Evolutionary conservation across 176 grass and related monocot genomes (phyloP).

Genomic region (Puccinellia tenuiflora): DNA sequence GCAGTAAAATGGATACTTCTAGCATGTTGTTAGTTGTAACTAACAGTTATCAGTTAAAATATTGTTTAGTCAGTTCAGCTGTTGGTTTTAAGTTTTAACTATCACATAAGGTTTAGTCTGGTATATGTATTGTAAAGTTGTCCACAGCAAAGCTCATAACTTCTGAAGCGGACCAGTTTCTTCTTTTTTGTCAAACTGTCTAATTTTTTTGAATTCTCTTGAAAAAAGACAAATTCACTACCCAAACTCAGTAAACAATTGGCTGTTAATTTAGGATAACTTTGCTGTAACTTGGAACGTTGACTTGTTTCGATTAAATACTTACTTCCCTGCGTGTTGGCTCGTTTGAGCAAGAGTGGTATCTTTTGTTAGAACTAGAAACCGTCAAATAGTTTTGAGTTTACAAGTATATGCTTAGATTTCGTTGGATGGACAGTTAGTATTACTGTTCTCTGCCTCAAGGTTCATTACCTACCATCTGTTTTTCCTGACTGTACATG

Average conservation of each 20-base stretch:
- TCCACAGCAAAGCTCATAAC: not conserved
- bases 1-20: not conserved
- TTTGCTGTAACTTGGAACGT: not conserved
- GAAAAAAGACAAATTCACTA: not conserved
- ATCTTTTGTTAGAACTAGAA: not conserved
- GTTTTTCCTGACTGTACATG: not conserved
- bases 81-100: not conserved
- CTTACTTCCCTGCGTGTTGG: not conserved
- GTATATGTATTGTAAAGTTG: not conserved
- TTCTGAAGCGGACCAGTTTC: not conserved
- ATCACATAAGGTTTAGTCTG: not conserved
- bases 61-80: not conserved
- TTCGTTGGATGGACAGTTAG: not conserved
- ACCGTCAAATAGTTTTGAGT: not conserved
- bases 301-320: not conserved
- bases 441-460: not conserved
- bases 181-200: not conserved
- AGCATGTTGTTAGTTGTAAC: not conserved
- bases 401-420: not conserved
- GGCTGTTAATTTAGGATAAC: not conserved
- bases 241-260: not conserved
- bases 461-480: not conserved
- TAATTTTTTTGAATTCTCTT: not conserved
- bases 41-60: not conserved
- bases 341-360: not conserved